phyloP scores from a whole-genome alignment of 371 early-diverging fungal species.

The Mucor irregularis region DNA sequence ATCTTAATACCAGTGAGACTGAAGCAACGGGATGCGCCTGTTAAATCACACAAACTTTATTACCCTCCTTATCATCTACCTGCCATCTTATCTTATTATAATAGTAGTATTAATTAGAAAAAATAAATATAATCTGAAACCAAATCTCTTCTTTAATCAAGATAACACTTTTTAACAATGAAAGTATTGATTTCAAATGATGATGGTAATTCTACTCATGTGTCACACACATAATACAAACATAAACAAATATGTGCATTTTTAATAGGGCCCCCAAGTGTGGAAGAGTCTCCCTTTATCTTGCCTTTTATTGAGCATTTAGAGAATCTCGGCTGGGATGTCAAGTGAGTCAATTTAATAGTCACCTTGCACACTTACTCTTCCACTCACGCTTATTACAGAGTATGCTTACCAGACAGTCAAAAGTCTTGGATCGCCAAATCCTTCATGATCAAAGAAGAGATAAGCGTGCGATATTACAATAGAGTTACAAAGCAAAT shows the following conservation, averaged over 20 bases:
- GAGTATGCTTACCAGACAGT: slow-evolving; percentile 42
- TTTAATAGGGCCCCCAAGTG: slow-evolving; percentile 36
- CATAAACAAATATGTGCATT: background rate
- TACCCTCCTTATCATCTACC: background rate
- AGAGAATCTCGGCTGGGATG: slow-evolving; percentile 41
- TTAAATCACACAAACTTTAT: slow-evolving; percentile 10
- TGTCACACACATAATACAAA: background rate
- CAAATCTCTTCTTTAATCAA: too few species aligned
- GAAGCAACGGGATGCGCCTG: slow-evolving; percentile 34
- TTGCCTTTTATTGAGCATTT: slow-evolving; percentile 42
- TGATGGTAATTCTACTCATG: slow-evolving; percentile 26
- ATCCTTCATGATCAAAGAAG: slow-evolving; percentile 49
- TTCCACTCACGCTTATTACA: background rate
- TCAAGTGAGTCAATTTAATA: slow-evolving; percentile 26
- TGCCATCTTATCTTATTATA: too few species aligned
- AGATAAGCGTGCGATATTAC: slow-evolving; percentile 36
- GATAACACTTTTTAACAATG: too few species aligned
- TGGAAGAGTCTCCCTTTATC: slow-evolving; percentile 45
- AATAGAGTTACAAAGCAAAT: slow-evolving; percentile 29
- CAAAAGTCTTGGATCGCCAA: slow-evolving; percentile 55
- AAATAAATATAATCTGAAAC: too few species aligned
- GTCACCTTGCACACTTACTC: background rate
- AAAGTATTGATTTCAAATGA: slow-evolving; percentile 40
- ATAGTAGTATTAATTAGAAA: too few species aligned
- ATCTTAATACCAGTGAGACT: slow-evolving; percentile 24